Conservation (phyloP, 495 filamentous ascomycete species). For the Xanthoparmelia taractica region DNA sequence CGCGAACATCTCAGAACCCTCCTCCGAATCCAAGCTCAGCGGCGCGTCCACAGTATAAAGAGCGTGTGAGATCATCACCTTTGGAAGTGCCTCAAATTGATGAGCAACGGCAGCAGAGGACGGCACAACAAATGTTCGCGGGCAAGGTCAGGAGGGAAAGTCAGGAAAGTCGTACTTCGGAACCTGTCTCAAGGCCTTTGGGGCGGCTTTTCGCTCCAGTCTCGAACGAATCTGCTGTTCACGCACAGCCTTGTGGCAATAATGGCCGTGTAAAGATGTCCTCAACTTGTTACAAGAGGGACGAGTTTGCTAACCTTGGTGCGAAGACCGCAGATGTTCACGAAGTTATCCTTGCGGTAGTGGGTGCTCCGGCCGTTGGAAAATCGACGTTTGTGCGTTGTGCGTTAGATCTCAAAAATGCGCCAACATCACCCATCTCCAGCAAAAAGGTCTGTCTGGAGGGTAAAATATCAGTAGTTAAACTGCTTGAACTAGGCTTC, state of each 20-base stretch:
- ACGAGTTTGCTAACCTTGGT: background rate
- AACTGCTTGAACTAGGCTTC: constrained; percentile 68
- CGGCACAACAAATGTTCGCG: background rate
- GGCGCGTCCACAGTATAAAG: constrained; percentile 3
- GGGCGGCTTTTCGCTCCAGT: background rate
- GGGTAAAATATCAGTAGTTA: constrained; percentile 66
- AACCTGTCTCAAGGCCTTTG: background rate
- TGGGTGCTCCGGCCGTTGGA: constrained; percentile 72
- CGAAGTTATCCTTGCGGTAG: constrained; percentile 75
- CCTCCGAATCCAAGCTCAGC: background rate
- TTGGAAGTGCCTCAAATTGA: constrained; percentile 3
- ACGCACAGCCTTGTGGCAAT: background rate
- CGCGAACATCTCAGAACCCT: constrained; percentile 1
- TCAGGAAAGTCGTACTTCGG: constrained; percentile 13
- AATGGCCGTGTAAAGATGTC: background rate
- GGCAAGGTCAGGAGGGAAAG: background rate
- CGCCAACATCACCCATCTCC: constrained; percentile 49
- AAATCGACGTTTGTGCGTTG: constrained; percentile 86
- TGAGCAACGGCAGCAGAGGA: background rate
- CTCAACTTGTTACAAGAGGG: background rate
- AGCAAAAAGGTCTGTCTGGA: constrained; percentile 71
- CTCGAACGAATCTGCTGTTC: background rate
- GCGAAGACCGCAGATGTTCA: constrained; percentile 37
- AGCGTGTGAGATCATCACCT: constrained; percentile 17
- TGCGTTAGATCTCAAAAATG: constrained; percentile 59